Conservation (phyloP, 768 basidiomycete species). For the Suillus fuscotomentosus region DNA sequence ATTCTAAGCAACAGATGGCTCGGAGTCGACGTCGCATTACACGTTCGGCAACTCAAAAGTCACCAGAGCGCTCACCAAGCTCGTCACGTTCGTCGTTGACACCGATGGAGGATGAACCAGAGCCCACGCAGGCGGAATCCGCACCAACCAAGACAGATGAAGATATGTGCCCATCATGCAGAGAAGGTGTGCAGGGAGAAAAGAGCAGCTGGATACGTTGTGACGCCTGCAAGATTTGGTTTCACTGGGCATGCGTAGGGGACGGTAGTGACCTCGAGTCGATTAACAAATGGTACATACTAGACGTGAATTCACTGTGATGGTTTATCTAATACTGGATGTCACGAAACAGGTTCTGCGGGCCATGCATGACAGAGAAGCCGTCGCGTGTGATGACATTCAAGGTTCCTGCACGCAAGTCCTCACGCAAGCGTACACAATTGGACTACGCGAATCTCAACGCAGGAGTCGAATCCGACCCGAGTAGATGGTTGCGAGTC, state of each 20-base stretch:
- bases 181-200: conserved; percentile 42
- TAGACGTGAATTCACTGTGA: conserved; percentile 10
- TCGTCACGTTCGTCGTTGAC: conserved; percentile 29
- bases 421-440: conserved; percentile 68
- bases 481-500: conserved; percentile 61
- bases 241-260: conserved; percentile 80
- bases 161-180: conserved; percentile 53
- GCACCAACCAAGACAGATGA: conserved; percentile 21
- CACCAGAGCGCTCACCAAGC: conserved; percentile 32
- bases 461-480: conserved; percentile 60
- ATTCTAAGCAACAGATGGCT: conserved; percentile 35
- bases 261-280: conserved; percentile 60
- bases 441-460: conserved; percentile 81
- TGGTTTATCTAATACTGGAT: conserved; percentile 17
- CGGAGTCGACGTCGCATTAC: conserved; percentile 43
- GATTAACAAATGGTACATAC: conserved; percentile 68
- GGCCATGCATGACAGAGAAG: conserved; percentile 58
- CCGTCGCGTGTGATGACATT: conserved; percentile 63
- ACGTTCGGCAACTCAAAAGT: conserved; percentile 36
- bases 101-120: conserved; percentile 15
- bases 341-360: conserved; percentile 59
- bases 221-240: conserved; percentile 80
- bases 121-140: conserved; percentile 6
- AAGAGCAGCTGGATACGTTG: conserved; percentile 81
- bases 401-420: conserved; percentile 80